These are phyloP conservation scores for Onygena corvina DNA, from an alignment of 2,329 filamentous ascomycete genomes.

Conservation along the genomic window DNA sequence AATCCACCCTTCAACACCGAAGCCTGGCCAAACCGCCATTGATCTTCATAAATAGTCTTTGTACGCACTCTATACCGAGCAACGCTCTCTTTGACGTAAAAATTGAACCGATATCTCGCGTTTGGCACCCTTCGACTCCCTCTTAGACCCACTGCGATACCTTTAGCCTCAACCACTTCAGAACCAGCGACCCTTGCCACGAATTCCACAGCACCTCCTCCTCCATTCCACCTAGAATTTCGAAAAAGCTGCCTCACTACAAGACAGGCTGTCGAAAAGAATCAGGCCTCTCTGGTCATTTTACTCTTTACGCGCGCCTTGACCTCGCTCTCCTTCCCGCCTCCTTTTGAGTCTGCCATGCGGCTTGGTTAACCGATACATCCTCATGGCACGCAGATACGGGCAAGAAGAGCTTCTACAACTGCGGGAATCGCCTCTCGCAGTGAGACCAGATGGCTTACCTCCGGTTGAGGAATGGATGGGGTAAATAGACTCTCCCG, in stretches of 20 bases:
- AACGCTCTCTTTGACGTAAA: background rate
- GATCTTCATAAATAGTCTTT: background rate
- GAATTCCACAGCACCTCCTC: conserved; percentile 3
- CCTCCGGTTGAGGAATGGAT: conserved; percentile 91
- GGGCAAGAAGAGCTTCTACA: conserved; percentile 61
- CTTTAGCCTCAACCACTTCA: conserved; percentile 1
- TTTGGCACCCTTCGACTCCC: background rate
- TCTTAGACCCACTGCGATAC: background rate
- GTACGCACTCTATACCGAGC: background rate
- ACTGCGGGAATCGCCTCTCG: conserved; percentile 71
- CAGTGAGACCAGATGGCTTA: conserved; percentile 63
- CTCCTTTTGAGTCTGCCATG: conserved; percentile 10
- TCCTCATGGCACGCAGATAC: conserved; percentile 48
- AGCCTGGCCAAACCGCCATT: conserved; percentile 1
- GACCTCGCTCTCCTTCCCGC: background rate
- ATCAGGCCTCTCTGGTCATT: background rate
- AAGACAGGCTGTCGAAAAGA: background rate
- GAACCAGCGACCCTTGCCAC: conserved; percentile 5
- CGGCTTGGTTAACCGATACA: conserved; percentile 15
- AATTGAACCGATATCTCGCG: background rate
- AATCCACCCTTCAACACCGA: background rate
- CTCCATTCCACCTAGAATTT: background rate
- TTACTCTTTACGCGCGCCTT: conserved; percentile 1
- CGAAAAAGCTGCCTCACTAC: background rate
- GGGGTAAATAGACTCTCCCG: conserved; percentile 51